Evolutionary conservation across 805 yeast genomes (phyloP), one percentile per base, ranked within the genome.

Genomic region (Pichia pseudocactophila): DNA sequence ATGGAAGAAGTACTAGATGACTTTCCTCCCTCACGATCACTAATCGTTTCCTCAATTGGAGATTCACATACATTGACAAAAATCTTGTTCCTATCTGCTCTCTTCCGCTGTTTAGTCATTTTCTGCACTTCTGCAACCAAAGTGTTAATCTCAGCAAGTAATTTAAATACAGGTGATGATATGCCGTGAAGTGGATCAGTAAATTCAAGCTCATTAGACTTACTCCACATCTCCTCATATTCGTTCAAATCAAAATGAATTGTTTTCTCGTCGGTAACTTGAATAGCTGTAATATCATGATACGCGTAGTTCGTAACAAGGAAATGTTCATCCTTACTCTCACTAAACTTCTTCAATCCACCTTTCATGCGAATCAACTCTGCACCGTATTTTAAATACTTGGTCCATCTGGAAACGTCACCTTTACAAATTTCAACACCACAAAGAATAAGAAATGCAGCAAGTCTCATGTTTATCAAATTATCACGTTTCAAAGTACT

Each of bases 361-460:
- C 89, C 90, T 46, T 77, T 70, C 41, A 66, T 58, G 42, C 68
- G 64, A 31, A 85, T 72, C 22, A 84, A 62, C 43, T 73, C 72
- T 36, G 85, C 79, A 2, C 88, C 87, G 70, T 77, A 71, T 34
- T 70, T 69, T 43, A 85, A 64, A 52, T 80, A 75, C 22, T 73
- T 67, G 2, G 81, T 73, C 95, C 95, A 85, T 54, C 78, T 75
- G 30, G 70, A 70, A 30, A 82, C 86, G 57, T 85, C 94, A 7
- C 95, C 95, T 49, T 78, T 73, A 61, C 90, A 84, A 41, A 85
- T 82, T 54, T 83, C 88, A 1, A 85, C 89, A n/a, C 82, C 86
- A 50, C 83, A 74, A 39, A 84, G 65, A 40, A 85, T 74, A 47
- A 84, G 61, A 41, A 81, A 65, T 15, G 80, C 74, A 1, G 94